Conservation (phyloP, 2,329 filamentous ascomycete species). For the Penicillium psychrosexuale region DNA sequence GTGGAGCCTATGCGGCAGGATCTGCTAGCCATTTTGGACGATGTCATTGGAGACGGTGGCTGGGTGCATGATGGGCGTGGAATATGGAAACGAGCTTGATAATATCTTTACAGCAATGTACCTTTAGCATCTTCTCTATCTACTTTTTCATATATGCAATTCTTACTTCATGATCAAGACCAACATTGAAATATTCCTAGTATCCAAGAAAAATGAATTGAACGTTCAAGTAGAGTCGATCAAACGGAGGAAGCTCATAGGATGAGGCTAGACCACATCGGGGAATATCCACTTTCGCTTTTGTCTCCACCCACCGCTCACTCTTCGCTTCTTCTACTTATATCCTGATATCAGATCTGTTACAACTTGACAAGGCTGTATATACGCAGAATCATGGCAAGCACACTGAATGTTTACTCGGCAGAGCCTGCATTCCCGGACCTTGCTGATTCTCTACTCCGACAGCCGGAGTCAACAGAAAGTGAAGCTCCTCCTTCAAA, state of each 20-base stretch:
- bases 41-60: constrained; percentile 20
- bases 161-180: not conserved
- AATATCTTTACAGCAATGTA: not conserved
- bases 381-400: constrained; percentile 12
- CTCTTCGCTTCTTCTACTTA: not conserved
- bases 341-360: not conserved
- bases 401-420: constrained; percentile 21
- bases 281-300: not conserved
- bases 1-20: constrained; percentile 30
- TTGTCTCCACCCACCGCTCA: not conserved
- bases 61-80: constrained; percentile 35
- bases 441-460: constrained; percentile 32
- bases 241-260: not conserved
- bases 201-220: no score
- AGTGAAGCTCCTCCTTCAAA: not conserved
- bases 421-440: constrained; percentile 31
- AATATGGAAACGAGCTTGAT: constrained; percentile 24
- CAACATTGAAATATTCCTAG: not conserved
- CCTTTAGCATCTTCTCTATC: not conserved
- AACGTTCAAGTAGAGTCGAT: not conserved
- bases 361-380: not conserved
- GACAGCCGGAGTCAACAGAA: not conserved
- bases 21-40: constrained; percentile 24
- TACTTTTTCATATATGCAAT: not conserved
- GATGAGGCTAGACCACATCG: not conserved